These are phyloP conservation scores for Fusarium dimerum DNA, from an alignment of 2,329 filamentous ascomycete species.

Conservation along the genomic window DNA sequence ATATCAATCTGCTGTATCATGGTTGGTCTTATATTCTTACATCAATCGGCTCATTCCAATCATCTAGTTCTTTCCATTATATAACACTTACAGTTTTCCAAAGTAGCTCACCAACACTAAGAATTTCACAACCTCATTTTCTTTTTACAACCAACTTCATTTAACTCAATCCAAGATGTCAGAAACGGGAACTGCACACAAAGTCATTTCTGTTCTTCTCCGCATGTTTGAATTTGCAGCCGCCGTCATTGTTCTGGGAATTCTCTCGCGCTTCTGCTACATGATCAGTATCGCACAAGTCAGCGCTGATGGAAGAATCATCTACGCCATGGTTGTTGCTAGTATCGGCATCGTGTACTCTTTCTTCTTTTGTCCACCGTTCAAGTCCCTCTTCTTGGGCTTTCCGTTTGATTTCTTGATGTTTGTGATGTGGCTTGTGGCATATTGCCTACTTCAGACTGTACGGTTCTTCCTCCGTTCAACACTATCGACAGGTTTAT, in stretches of 20 bases:
- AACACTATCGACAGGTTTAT: not conserved
- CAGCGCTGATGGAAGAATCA: constrained; percentile 15
- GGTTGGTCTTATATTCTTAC: too few relatives aligned
- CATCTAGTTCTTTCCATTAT: too few relatives aligned
- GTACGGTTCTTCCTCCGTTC: constrained; percentile 10
- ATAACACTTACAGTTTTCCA: too few relatives aligned
- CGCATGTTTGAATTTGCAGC: constrained; percentile 18
- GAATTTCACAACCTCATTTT: too few relatives aligned
- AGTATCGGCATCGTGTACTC: constrained; percentile 30
- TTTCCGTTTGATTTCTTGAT: constrained; percentile 30
- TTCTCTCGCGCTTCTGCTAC: constrained; percentile 25
- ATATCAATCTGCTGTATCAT: too few relatives aligned
- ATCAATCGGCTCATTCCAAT: too few relatives aligned
- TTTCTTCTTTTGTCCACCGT: constrained; percentile 21
- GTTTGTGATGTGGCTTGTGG: constrained; percentile 31
- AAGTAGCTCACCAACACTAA: too few relatives aligned
- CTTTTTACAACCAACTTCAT: too few relatives aligned
- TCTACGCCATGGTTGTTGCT: constrained; percentile 29
- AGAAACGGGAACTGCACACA: constrained; percentile 10
- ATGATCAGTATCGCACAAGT: constrained; percentile 9
- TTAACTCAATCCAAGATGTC: too few relatives aligned
- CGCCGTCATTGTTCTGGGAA: constrained; percentile 26
- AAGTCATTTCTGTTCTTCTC: constrained; percentile 18
- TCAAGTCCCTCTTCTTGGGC: constrained; percentile 21
- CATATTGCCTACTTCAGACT: constrained; percentile 26